Evolutionary conservation across 495 filamentous ascomycete species (phyloP), one percentile per base, ranked within the genome.

Genomic region (Immersiella caudata): DNA sequence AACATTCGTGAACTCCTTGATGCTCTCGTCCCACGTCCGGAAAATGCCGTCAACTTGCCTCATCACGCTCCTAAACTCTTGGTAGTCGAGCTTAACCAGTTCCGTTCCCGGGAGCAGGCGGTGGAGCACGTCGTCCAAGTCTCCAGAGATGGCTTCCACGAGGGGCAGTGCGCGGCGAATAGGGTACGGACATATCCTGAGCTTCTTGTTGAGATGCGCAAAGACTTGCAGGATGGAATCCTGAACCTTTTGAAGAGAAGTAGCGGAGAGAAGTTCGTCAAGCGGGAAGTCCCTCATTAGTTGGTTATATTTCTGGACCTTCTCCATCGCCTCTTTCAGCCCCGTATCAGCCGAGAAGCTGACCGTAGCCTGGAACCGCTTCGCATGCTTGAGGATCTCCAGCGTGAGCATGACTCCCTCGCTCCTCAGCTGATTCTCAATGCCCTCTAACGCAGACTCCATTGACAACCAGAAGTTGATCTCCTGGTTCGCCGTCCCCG

Each of bases 381-480:
- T 99, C 35, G 94, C 96, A 77, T 96, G 89, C 68, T 92, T 91
- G 66, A 99, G 83, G 59, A 98, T 91, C 70, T 98, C 94, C 79
- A 99, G 86, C 0, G 96, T 98, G 70, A 99, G 83, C 73, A 85
- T 86, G 24, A 99, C 94, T 25, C 95, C 95, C 57, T 96, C 92
- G 68, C 93, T 91, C 60, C 89, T 83, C 46, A 97, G 82, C 74
- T 98, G 94, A 33, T 84, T 85, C 76, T 97, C 94, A 67, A 99
- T 96, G 14, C 88, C 88, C 71, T 97, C 94, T 54, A 99, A 77
- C 2, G 92, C 90, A 51, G 88, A 90, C 75, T 99, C 95, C 89
- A 98, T 96, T 1, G 92, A 93, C 50, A 98, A 79, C 95, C 95
- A 99, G 72, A 97, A 99, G 73, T 97, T 97, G 73, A 98, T 96